Percentiles rank a stretch among this genome's conserved stretches.
Conservation (phyloP, 2,329 filamentous ascomycete species). For the Epichloe scottii region DNA sequence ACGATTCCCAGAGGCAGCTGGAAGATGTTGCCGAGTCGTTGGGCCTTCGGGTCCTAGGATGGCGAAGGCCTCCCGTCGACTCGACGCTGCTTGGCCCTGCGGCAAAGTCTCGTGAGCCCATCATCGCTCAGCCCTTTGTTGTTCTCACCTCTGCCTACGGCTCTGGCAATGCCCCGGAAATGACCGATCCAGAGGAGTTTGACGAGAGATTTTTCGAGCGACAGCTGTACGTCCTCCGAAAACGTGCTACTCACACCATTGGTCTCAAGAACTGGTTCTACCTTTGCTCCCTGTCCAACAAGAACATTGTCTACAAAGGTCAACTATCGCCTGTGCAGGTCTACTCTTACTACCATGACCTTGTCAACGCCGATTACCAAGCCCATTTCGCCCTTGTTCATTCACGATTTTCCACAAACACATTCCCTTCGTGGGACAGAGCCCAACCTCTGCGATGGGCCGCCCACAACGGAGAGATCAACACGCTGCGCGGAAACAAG, state of each 20-base stretch:
- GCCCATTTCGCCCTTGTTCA: constrained; percentile 94
- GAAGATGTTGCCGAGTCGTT: constrained; percentile 85
- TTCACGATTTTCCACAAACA: constrained; percentile 96
- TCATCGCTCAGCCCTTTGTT: constrained; percentile 91
- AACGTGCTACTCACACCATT: constrained; percentile 88
- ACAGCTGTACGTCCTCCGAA: constrained; percentile 87
- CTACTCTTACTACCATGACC: constrained; percentile 95
- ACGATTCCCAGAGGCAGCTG: constrained; percentile 84
- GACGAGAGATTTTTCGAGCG: constrained; percentile 80
- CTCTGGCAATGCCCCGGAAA: constrained; percentile 62
- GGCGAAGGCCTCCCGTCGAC: constrained; percentile 91
- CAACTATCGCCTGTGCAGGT: constrained; percentile 90
- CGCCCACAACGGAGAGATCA: constrained; percentile 97
- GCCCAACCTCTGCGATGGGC: constrained; percentile 94
- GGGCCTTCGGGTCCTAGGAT: constrained; percentile 82
- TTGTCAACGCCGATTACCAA: constrained; percentile 95
- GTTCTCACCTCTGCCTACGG: constrained; percentile 80
- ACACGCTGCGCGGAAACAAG: constrained; percentile 94
- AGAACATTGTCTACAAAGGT: constrained; percentile 98
- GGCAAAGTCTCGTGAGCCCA: constrained; percentile 84
- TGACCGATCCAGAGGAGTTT: constrained; percentile 66
- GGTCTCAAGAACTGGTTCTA: constrained; percentile 99
- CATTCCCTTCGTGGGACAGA: constrained; percentile 95
- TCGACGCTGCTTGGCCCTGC: constrained; percentile 87
- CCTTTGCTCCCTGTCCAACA: constrained; percentile 89